Percentiles rank a stretch among this genome's conserved stretches.
Evolutionary conservation across 2,329 filamentous ascomycete species (phyloP).

Genomic region (Gnomoniopsis smithogilvyi): DNA sequence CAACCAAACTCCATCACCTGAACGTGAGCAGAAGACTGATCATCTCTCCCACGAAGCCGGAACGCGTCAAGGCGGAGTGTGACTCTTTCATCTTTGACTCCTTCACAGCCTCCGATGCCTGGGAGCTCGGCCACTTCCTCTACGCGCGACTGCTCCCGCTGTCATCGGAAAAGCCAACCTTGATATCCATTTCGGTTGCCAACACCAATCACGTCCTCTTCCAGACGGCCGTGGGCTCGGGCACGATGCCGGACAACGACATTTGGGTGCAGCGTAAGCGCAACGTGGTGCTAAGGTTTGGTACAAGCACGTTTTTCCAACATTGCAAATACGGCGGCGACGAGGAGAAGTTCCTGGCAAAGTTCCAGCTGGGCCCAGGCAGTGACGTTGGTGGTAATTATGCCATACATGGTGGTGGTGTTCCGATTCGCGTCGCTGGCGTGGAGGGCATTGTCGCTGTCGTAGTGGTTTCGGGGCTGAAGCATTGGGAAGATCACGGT

Average conservation of each 20-base stretch:
- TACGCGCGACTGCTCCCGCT: slow-evolving; percentile 53
- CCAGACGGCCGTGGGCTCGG: slow-evolving; percentile 64
- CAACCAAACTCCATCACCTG: neutral
- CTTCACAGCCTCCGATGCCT: slow-evolving; percentile 64
- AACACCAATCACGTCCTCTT: slow-evolving; percentile 62
- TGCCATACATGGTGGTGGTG: slow-evolving; percentile 75
- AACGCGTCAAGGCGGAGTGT: slow-evolving; percentile 30
- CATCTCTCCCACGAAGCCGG: slow-evolving; percentile 21
- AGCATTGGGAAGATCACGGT: slow-evolving; percentile 74
- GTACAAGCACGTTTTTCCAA: slow-evolving; percentile 68
- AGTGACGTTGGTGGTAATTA: slow-evolving; percentile 55
- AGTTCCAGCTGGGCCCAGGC: slow-evolving; percentile 54
- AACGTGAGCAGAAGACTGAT: neutral
- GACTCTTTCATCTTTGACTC: slow-evolving; percentile 43
- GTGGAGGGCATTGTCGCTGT: slow-evolving; percentile 75
- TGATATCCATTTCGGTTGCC: slow-evolving; percentile 64
- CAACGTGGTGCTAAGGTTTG: slow-evolving; percentile 69
- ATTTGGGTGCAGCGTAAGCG: slow-evolving; percentile 69
- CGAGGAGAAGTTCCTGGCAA: slow-evolving; percentile 61
- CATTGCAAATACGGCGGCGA: slow-evolving; percentile 63
- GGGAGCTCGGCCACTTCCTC: slow-evolving; percentile 61
- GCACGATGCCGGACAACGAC: slow-evolving; percentile 69
- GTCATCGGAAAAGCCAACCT: slow-evolving; percentile 47
- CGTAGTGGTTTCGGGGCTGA: slow-evolving; percentile 72
- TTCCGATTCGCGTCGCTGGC: slow-evolving; percentile 68